Evolutionary conservation across 371 early-diverging fungal species (phyloP), one percentile per base, ranked within the genome.

Genomic region (Mortierella sp.): DNA sequence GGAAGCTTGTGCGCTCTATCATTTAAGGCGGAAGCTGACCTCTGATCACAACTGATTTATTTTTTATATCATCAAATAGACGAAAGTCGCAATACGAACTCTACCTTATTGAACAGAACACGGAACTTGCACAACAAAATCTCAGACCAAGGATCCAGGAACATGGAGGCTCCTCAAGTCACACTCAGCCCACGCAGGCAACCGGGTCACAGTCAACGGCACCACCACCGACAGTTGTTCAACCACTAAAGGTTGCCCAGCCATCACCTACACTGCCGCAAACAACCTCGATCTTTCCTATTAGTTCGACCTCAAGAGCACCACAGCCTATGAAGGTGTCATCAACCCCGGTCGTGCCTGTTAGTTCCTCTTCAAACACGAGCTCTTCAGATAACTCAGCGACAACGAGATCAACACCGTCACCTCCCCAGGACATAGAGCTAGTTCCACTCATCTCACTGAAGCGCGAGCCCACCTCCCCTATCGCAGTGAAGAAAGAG

Each of bases 71-170:
- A 16, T 11, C 34, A 13, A 47, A 26, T 47, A 77, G 77, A 9
- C 77, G 77, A n/a, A 77, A 77, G 72, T 9, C 47, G 0, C 42
- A 48, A 44, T 77, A 77, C 34, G 72, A 77, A 13, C 44, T 63
- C 7, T 10, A 50, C 38, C 44, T 74, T 16, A 21, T 24, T 38
- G 24, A n/a, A 16, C 47, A 38, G 47, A 16, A 47, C 9, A 24
- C n/a, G 1, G 72, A 47, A 28, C 72, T n/a, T 28, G 28, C 48
- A 3, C 68, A 42, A 68, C 68, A 68, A 21, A 19, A 38, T 2
- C 9, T 38, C 68, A 42, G 24, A 38, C 24, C 44, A 24, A 24
- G 24, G 24, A 68, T 10, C 24, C 68, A 8, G 21, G 44, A 21
- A 68, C 21, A 38, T 24, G 68, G 68, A 42, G 44, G 24, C 21